Evolutionary conservation across 129 eudicot genomes (phyloP), one percentile per base, ranked within the genome.

Genomic region (Gnaphalium uliginosum): DNA sequence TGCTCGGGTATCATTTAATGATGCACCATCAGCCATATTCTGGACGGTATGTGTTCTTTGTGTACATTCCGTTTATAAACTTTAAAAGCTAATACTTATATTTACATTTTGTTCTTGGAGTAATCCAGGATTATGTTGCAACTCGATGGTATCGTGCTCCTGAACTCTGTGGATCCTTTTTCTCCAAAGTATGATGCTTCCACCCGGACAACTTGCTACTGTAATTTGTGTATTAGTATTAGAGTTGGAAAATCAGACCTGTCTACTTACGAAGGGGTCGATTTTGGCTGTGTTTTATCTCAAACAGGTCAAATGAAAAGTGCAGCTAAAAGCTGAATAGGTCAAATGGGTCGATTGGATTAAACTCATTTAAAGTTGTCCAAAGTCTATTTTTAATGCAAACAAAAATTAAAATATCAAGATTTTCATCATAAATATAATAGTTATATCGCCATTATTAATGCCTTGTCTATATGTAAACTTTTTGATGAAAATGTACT

Each of bases 101-200:
- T 59, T 62, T 72, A 69, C 72, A 48, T 65, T 77, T 11, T 27
- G 46, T 25, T 59, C 18, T 27, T 59, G 75, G 62, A 43, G 21
- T 66, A 41, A 26, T 66, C 61, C 86, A 86, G 94, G 97, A 91
- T 78, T 91, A 91, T 83, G 97, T 88, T 71, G 97, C 97, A 69
- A 91, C 94, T 65, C 87, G 97, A 71, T 91, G 97, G 97, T 91
- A 91, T 72, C 94, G 97, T 76, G 97, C 97, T 76, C 97, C 97
- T 78, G 97, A 91, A 81, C 89, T 91, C 35, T 91, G 96, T 71
- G 97, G 97, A 32, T 91, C 97, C 76, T 91, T 91, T 82, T 91
- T 88, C 89, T 91, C 97, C 43, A 91, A 91, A 82, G 93, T 88
- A 86, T 81, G 85, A 54, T 74, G 56, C 32, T 53, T 19, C 9